Conservation (phyloP, 202 grass and related monocot species). For the Eragrostis tef region DNA sequence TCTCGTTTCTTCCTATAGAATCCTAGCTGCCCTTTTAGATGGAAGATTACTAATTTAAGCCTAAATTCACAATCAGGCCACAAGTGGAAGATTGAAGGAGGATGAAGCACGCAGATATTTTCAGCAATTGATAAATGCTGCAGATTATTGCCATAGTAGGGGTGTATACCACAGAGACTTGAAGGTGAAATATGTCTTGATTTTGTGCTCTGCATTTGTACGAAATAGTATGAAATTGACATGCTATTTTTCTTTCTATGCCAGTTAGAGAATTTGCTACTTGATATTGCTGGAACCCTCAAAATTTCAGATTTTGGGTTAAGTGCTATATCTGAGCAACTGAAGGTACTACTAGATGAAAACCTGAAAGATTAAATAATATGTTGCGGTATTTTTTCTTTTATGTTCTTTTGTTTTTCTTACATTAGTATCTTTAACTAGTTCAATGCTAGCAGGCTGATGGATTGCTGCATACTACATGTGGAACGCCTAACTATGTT, state of each 20-base stretch:
- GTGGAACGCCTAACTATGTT: slow-evolving; percentile 90
- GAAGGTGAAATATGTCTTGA: slow-evolving; percentile 42
- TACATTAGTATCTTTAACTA: slow-evolving; percentile 36
- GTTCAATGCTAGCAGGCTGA: slow-evolving; percentile 57
- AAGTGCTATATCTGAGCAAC: slow-evolving; percentile 83
- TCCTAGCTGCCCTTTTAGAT: background rate
- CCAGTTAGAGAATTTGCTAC: slow-evolving; percentile 77
- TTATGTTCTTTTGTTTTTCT: slow-evolving; percentile 5
- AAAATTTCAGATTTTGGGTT: slow-evolving; percentile 82
- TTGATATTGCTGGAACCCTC: slow-evolving; percentile 66
- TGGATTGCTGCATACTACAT: slow-evolving; percentile 88
- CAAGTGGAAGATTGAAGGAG: slow-evolving; percentile 81
- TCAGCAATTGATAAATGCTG: slow-evolving; percentile 83
- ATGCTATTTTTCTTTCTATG: slow-evolving; percentile 24
- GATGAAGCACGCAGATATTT: slow-evolving; percentile 88
- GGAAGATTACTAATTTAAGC: background rate
- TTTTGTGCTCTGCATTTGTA: background rate
- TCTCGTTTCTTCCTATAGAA: background rate
- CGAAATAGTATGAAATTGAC: slow-evolving; percentile 20
- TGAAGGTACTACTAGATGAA: slow-evolving; percentile 55
- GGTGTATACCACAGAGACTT: slow-evolving; percentile 95
- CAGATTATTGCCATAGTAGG: slow-evolving; percentile 95
- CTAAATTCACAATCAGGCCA: slow-evolving; percentile 46
- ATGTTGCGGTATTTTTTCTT: background rate
- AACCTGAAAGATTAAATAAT: background rate